Conservation (phyloP, 345 rosid species). For the Turritis glabra region DNA sequence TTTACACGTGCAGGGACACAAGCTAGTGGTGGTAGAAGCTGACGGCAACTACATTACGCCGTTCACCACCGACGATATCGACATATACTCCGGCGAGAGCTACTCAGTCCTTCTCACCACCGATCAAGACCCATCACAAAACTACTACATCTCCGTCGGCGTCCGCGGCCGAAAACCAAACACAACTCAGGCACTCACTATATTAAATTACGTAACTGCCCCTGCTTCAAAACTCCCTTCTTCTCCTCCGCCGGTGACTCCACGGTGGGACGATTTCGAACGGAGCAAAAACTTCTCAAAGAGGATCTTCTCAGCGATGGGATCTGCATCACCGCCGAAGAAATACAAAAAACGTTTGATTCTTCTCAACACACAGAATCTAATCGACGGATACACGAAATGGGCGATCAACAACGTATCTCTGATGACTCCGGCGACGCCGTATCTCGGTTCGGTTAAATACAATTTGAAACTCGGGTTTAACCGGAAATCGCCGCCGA, state of each 20-base stretch:
- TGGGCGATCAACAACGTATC: conserved; percentile 88
- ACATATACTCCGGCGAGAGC: conserved; percentile 80
- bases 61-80: conserved; percentile 54
- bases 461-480: conserved; percentile 45
- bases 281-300: conserved; percentile 53
- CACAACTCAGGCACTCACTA: conserved; percentile 60
- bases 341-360: conserved; percentile 40
- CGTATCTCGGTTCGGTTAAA: conserved; percentile 75
- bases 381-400: conserved; percentile 47
- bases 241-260: conserved; percentile 59
- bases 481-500: conserved; percentile 51
- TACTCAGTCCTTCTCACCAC: conserved; percentile 74
- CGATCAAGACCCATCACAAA: conserved; percentile 46
- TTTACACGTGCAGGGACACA: conserved; percentile 59
- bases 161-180: conserved; percentile 60
- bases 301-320: conserved; percentile 44
- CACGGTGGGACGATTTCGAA: conserved; percentile 59
- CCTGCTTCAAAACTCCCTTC: conserved; percentile 45
- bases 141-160: conserved; percentile 64
- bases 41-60: conserved; percentile 85
- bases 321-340: conserved; percentile 50
- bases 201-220: conserved; percentile 52
- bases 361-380: conserved; percentile 79
- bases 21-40: conserved; percentile 76
- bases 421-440: conserved; percentile 57